These are phyloP conservation scores for Tuber calosporum DNA, from an alignment of 495 filamentous ascomycete genomes.

Conservation along the genomic window DNA sequence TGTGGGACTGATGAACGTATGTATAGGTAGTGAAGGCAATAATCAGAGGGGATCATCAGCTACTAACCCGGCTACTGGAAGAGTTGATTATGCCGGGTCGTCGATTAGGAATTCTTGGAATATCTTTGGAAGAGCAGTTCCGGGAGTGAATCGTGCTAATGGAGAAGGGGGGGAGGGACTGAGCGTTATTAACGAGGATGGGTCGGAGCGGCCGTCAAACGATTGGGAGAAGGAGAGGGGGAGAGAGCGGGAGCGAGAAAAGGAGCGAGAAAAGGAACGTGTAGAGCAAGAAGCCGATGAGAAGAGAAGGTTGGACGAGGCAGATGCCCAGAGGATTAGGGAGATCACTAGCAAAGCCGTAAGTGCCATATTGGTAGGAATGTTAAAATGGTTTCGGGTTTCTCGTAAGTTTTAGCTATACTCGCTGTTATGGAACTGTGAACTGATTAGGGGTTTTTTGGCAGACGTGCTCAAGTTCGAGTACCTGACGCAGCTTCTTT, in stretches of 20 bases:
- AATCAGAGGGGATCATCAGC: conserved; percentile 7
- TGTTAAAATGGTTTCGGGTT: conserved; percentile 94
- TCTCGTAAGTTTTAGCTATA: conserved; percentile 59
- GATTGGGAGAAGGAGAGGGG: not conserved
- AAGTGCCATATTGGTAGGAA: conserved; percentile 70
- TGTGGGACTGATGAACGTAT: conserved; percentile 9
- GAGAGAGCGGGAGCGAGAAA: conserved; percentile 20
- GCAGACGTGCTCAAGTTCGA: conserved; percentile 91
- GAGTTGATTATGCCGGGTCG: conserved; percentile 27
- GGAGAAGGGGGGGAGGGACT: conserved; percentile 8
- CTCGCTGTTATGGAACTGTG: not conserved
- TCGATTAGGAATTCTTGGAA: conserved; percentile 32
- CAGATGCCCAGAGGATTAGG: conserved; percentile 68
- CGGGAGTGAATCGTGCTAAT: conserved; percentile 12
- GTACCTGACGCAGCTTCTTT: conserved; percentile 82
- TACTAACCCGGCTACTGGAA: conserved; percentile 16
- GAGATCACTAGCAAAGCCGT: conserved; percentile 89
- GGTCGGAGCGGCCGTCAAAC: not conserved
- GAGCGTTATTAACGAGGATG: conserved; percentile 13
- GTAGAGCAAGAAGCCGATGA: conserved; percentile 33
- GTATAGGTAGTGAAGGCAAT: not conserved
- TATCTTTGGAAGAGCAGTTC: conserved; percentile 26
- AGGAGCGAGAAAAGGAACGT: conserved; percentile 22
- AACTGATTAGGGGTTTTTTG: conserved; percentile 7
- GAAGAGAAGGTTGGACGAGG: conserved; percentile 52